Conservation (phyloP, 257 asterid species). For the Gentiana macrophylla region DNA sequence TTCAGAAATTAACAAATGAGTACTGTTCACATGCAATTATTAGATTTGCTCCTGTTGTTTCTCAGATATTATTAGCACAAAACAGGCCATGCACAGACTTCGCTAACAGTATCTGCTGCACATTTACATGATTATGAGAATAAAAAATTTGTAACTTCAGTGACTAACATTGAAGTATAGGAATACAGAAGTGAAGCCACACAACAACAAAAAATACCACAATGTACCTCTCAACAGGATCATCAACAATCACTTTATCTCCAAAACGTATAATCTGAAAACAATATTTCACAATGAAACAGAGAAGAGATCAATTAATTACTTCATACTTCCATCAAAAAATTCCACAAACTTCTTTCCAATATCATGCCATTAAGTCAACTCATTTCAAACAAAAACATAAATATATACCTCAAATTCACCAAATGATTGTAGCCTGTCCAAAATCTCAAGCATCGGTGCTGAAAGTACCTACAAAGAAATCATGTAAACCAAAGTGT, state of each 20-base stretch:
- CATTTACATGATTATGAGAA: too few species aligned
- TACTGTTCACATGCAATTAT: background rate
- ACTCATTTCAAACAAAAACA: background rate
- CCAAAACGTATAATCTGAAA: conserved; percentile 74
- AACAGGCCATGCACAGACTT: too few species aligned
- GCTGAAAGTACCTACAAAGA: conserved; percentile 51
- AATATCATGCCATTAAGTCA: background rate
- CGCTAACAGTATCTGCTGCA: too few species aligned
- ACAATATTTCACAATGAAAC: background rate
- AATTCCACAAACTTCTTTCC: background rate
- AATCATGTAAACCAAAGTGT: background rate
- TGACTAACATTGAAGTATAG: too few species aligned
- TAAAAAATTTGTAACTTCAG: too few species aligned
- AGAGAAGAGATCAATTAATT: background rate
- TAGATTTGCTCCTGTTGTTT: background rate
- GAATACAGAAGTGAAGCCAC: too few species aligned
- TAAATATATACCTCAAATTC: conserved; percentile 61
- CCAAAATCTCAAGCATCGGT: conserved; percentile 89
- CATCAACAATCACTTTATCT: conserved; percentile 76
- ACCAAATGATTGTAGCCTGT: conserved; percentile 76
- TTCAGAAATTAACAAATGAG: background rate
- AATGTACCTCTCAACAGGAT: conserved; percentile 69
- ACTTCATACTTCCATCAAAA: too few species aligned
- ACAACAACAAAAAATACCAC: background rate
- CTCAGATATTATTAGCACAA: too few species aligned